A percentile compares a stretch with the other conserved stretches of the same genome.
Evolutionary conservation across 2,329 filamentous ascomycete species (phyloP).

Genomic region (Fusarium albosuccineum): DNA sequence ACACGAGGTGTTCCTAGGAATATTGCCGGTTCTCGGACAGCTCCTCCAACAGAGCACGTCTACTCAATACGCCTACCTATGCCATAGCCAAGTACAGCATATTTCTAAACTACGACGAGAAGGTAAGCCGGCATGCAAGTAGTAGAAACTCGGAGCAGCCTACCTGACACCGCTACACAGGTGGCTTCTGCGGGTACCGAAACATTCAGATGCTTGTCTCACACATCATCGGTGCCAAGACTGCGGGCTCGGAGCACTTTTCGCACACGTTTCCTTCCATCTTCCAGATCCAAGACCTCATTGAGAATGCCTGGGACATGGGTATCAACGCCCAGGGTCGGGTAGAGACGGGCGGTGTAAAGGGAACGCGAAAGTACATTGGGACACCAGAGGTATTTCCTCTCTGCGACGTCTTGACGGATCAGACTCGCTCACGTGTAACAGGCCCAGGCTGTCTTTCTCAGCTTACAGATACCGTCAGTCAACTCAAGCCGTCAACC

Average conservation of each 20-base stretch:
- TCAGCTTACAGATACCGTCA: constrained; percentile 75
- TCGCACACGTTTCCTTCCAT: constrained; percentile 76
- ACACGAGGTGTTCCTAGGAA: constrained; percentile 52
- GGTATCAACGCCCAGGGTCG: constrained; percentile 83
- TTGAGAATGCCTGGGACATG: constrained; percentile 89
- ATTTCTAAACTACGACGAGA: constrained; percentile 86
- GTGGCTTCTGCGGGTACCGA: constrained; percentile 93
- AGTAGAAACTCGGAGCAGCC: not conserved
- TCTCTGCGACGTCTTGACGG: not conserved
- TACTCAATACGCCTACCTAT: constrained; percentile 82
- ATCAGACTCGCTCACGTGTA: not conserved
- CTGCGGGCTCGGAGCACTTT: constrained; percentile 72
- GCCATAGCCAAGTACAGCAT: constrained; percentile 80
- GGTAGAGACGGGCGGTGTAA: constrained; percentile 87
- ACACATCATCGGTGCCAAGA: constrained; percentile 74
- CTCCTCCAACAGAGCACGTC: constrained; percentile 72
- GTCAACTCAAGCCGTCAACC: constrained; percentile 40
- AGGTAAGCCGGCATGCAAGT: constrained; percentile 55
- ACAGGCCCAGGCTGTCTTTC: constrained; percentile 83
- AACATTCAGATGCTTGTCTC: constrained; percentile 94
- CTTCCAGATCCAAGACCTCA: constrained; percentile 84
- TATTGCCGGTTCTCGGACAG: constrained; percentile 73
- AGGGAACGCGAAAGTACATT: constrained; percentile 93
- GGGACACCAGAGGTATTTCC: constrained; percentile 83
- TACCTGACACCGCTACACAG: constrained; percentile 53